These are phyloP conservation scores for Colletotrichum magnum DNA, from an alignment of 2,329 filamentous ascomycete species.

Conservation along the genomic window DNA sequence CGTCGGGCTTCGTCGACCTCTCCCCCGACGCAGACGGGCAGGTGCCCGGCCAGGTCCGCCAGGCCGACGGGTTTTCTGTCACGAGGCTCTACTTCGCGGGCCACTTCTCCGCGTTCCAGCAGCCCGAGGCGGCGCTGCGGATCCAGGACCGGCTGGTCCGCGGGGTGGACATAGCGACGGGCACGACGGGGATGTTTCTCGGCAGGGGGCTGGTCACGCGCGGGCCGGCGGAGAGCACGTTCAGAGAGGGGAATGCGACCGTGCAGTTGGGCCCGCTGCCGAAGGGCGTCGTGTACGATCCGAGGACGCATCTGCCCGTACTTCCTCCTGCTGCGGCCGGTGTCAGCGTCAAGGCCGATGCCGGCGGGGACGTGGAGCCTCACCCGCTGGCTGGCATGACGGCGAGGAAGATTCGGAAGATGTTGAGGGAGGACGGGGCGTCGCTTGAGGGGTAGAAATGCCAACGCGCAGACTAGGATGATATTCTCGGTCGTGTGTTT, in stretches of 20 bases:
- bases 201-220: conserved; percentile 12
- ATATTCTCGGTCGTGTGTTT: no score
- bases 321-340: background rate
- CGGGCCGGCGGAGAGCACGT: conserved; percentile 4
- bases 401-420: conserved; percentile 15
- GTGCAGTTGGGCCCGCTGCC: conserved; percentile 13
- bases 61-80: conserved; percentile 24
- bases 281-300: background rate
- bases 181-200: conserved; percentile 11
- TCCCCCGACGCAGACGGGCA: conserved; percentile 26
- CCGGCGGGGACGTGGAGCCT: background rate
- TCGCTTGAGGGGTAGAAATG: no score
- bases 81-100: conserved; percentile 27
- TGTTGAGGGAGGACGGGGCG: background rate
- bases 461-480: no score
- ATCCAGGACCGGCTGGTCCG: conserved; percentile 23
- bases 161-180: conserved; percentile 31
- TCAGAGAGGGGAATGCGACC: conserved; percentile 15
- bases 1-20: conserved; percentile 25
- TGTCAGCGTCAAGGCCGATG: background rate
- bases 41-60: conserved; percentile 29
- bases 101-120: conserved; percentile 22
- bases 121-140: conserved; percentile 24
- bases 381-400: conserved; percentile 17
- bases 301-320: conserved; percentile 23